phyloP scores from a whole-genome alignment of 805 yeast genomes.

The Maudiozyma serrabonitensis region DNA sequence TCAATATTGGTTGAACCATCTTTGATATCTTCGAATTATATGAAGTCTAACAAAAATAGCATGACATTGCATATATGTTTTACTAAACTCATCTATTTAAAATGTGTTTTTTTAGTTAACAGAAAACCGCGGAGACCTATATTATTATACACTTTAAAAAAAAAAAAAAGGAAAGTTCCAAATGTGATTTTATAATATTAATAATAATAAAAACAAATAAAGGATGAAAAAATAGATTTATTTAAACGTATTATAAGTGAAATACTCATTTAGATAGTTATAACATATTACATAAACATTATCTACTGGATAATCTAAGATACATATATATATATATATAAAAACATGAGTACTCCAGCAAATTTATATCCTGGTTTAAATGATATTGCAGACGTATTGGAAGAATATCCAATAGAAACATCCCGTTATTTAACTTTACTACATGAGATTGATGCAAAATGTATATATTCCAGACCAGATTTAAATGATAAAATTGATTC shows the following conservation, averaged over 20 bases:
- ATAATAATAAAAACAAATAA: background rate
- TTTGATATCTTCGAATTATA: too few species aligned
- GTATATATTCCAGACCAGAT: conserved; percentile 63
- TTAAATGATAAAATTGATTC: conserved; percentile 35
- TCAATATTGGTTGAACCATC: too few species aligned
- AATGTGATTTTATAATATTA: background rate
- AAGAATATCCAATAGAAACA: conserved; percentile 78
- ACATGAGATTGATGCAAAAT: conserved; percentile 92
- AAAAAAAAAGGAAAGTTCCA: background rate
- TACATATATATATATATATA: background rate
- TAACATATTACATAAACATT: too few species aligned
- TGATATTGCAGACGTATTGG: conserved; percentile 83
- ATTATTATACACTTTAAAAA: background rate
- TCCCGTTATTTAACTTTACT: conserved; percentile 77
- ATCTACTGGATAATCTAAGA: too few species aligned
- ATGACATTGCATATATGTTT: too few species aligned
- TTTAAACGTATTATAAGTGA: too few species aligned
- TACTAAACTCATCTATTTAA: too few species aligned
- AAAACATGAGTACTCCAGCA: conserved; percentile 27
- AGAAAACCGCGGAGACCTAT: background rate
- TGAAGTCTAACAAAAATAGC: too few species aligned
- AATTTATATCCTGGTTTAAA: conserved; percentile 75
- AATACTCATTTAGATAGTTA: too few species aligned
- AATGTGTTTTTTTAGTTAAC: too few species aligned
- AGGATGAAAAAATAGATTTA: background rate